Conservation (phyloP, 2,329 filamentous ascomycete species). For the Albifimbria verrucaria region DNA sequence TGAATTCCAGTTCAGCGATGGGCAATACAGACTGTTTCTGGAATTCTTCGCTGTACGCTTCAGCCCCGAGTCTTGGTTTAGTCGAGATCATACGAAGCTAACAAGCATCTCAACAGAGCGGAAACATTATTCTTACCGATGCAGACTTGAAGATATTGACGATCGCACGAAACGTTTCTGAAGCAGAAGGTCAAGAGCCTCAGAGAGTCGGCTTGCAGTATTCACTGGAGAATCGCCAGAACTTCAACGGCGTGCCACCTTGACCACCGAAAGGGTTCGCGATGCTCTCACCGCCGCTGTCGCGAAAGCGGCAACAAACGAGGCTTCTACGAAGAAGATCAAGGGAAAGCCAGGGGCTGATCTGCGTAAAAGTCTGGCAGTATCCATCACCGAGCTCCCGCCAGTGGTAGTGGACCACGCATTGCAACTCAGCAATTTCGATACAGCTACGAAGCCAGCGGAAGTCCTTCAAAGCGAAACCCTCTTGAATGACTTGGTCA, state of each 20-base stretch:
- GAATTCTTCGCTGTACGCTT: conserved; percentile 78
- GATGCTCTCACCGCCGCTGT: conserved; percentile 66
- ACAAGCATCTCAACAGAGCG: conserved; percentile 47
- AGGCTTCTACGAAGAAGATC: conserved; percentile 55
- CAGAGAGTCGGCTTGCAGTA: conserved; percentile 76
- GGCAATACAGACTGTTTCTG: conserved; percentile 79
- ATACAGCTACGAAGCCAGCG: conserved; percentile 63
- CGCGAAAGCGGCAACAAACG: conserved; percentile 51
- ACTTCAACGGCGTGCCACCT: conserved; percentile 71
- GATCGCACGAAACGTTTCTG: conserved; percentile 74
- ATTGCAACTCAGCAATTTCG: conserved; percentile 66
- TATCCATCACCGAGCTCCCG: conserved; percentile 83
- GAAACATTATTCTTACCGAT: conserved; percentile 92
- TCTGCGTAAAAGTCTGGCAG: conserved; percentile 74
- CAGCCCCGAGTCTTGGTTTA: not conserved
- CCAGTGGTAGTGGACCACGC: conserved; percentile 86
- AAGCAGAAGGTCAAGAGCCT: conserved; percentile 80
- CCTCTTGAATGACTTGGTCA: conserved; percentile 64
- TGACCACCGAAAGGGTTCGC: conserved; percentile 71
- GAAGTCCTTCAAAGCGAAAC: conserved; percentile 66
- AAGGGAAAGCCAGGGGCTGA: conserved; percentile 73
- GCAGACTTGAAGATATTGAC: conserved; percentile 77
- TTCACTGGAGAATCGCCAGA: conserved; percentile 77
- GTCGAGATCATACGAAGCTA: conserved; percentile 3
- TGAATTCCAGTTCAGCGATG: conserved; percentile 90